phyloP scores from a whole-genome alignment of 306 rosid species.

The Lagenaria siceraria region DNA sequence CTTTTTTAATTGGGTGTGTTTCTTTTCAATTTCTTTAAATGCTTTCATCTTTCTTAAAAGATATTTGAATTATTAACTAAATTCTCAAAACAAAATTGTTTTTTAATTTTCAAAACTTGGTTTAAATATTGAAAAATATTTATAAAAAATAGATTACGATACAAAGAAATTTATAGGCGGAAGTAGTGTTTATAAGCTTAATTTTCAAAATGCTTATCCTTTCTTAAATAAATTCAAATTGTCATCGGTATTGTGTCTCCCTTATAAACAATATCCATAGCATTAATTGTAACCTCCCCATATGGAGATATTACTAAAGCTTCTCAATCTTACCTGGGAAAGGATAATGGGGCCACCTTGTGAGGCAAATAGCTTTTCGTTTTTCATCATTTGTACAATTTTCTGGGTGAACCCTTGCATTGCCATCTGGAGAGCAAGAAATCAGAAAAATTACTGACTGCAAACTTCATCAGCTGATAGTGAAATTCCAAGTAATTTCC shows the following conservation, averaged over 20 bases:
- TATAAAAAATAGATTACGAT: too few relatives aligned
- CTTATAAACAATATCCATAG: background rate
- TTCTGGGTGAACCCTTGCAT: constrained; percentile 86
- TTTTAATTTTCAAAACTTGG: too few relatives aligned
- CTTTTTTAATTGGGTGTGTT: too few relatives aligned
- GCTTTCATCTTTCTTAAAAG: too few relatives aligned
- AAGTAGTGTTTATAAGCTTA: too few relatives aligned
- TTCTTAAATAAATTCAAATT: background rate
- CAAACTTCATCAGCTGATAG: background rate
- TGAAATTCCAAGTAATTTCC: background rate
- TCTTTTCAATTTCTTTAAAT: too few relatives aligned
- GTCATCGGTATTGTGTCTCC: background rate
- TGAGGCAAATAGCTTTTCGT: constrained; percentile 68
- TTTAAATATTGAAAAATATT: too few relatives aligned
- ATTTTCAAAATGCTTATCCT: too few relatives aligned
- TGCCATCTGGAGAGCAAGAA: constrained; percentile 42
- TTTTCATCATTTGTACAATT: constrained; percentile 85
- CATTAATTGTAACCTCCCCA: background rate
- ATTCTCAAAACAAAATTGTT: too few relatives aligned
- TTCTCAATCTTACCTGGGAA: constrained; percentile 53
- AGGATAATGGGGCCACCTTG: constrained; percentile 96
- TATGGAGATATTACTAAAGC: background rate
- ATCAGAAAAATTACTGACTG: background rate
- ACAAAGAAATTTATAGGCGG: too few relatives aligned
- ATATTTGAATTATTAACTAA: too few relatives aligned